These are phyloP conservation scores for Lentinula lateritia DNA, from an alignment of 768 basidiomycete genomes.

Conservation along the genomic window DNA sequence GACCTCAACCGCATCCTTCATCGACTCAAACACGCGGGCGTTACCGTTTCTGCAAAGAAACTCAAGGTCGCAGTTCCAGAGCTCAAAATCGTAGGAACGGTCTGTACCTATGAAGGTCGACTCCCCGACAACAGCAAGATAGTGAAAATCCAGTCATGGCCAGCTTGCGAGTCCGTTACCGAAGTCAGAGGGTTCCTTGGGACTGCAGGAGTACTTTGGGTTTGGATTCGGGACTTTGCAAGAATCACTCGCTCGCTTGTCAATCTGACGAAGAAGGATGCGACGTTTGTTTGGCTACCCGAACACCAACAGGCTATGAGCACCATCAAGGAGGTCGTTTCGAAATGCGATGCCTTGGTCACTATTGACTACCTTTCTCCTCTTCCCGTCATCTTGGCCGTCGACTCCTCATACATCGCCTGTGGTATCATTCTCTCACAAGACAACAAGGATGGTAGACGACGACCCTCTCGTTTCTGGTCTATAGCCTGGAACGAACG, in stretches of 20 bases:
- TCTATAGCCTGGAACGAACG: conserved; percentile 15
- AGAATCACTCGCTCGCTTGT: background rate
- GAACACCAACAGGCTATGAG: background rate
- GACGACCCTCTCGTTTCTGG: background rate
- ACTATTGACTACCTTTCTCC: conserved; percentile 23
- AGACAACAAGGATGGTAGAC: background rate
- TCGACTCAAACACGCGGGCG: conserved; percentile 12
- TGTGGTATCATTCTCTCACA: background rate
- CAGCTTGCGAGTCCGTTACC: background rate
- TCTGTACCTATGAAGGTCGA: conserved; percentile 23
- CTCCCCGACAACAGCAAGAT: conserved; percentile 21
- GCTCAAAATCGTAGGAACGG: conserved; percentile 24
- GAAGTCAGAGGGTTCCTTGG: conserved; percentile 19
- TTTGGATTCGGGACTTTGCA: background rate
- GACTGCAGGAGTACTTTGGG: background rate
- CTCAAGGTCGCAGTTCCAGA: conserved; percentile 17
- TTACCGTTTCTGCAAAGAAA: conserved; percentile 19
- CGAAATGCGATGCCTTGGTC: background rate
- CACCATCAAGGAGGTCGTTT: background rate
- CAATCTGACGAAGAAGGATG: conserved; percentile 8
- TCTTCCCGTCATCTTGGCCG: conserved; percentile 21
- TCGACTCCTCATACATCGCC: conserved; percentile 23
- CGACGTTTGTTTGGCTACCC: conserved; percentile 20
- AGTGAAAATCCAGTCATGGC: conserved; percentile 21
- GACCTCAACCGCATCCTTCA: conserved; percentile 16